Percentiles rank a stretch among this genome's conserved stretches.
These are phyloP conservation scores for Daldinia sp. DNA, from an alignment of 2,329 filamentous ascomycete species.

Conservation along the genomic window DNA sequence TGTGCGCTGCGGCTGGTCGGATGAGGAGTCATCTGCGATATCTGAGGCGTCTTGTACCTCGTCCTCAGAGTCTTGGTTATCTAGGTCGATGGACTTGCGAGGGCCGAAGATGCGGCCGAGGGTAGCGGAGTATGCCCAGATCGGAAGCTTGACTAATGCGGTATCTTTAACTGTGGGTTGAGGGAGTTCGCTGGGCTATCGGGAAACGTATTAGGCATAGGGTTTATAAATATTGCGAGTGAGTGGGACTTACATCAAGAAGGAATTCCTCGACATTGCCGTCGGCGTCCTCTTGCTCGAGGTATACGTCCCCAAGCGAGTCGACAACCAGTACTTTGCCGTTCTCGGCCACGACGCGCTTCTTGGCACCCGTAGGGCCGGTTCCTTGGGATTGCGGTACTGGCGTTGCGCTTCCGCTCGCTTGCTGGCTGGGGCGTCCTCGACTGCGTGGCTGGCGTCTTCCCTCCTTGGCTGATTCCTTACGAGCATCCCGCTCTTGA, in stretches of 20 bases:
- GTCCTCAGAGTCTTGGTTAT: conserved; percentile 49
- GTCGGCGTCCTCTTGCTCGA: conserved; percentile 92
- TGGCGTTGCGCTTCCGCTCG: conserved; percentile 60
- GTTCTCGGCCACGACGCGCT: conserved; percentile 90
- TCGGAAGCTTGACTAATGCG: conserved; percentile 78
- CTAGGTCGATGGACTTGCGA: conserved; percentile 42
- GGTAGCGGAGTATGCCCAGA: conserved; percentile 71
- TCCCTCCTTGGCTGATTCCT: conserved; percentile 67
- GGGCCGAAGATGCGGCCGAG: conserved; percentile 59
- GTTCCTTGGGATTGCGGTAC: conserved; percentile 59
- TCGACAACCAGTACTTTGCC: conserved; percentile 95
- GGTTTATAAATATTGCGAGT: not conserved
- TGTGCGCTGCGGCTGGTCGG: conserved; percentile 59
- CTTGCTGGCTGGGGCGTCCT: conserved; percentile 49
- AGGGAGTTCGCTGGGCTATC: conserved; percentile 78
- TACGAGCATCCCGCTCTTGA: conserved; percentile 85
- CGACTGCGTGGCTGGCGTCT: conserved; percentile 51
- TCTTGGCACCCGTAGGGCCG: conserved; percentile 78
- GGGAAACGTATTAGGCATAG: conserved; percentile 12
- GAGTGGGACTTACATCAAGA: conserved; percentile 75
- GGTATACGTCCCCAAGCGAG: conserved; percentile 87
- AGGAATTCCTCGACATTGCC: conserved; percentile 84
- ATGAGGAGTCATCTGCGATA: conserved; percentile 54
- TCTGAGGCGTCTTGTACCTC: conserved; percentile 44
- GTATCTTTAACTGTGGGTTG: conserved; percentile 83